Base-by-base conservation (phyloP, 2,329 filamentous ascomycete genomes). In the Trichoderma aggressivum region DNA sequence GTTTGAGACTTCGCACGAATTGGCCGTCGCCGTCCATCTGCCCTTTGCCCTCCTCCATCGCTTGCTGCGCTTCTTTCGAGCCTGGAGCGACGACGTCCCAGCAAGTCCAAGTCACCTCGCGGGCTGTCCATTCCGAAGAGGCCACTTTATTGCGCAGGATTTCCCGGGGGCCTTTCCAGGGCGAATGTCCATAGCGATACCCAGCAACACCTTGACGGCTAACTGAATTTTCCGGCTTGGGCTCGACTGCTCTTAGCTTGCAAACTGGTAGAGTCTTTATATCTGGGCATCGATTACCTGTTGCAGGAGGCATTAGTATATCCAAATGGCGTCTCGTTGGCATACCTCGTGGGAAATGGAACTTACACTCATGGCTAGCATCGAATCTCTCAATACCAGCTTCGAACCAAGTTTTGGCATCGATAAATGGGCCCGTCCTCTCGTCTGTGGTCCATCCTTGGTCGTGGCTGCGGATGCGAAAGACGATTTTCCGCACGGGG, bases 361-460 rank as follows among this genome's bases (percentile, higher is more conserved):
- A 53, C 71, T 56, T 50, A 70, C 71, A 66, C 2, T 14, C 18
- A 34, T 62, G 61, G 16, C 74, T 75, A 24, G 80, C 80, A 58
- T 86, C 85, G 53, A 88, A 86, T 4, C 84, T 83, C 78, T 91
- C 89, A 12, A 89, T 77, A 0, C 89, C 89, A 18, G 84, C 87
- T 70, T 90, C 89, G 71, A 90, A 90, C 89, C 89, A 91, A 0
- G 88, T 89, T 78, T 80, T 89, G 0, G 89, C 87, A 83, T 2
- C 82, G 82, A 2, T 75, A 76, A 60, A 79, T 72, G 53, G 24
- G 6, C 67, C 67, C 1, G 53, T 14, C n/a, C 7, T 11, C 14
- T 62, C 53, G 34, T 71, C 43, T 14, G 61, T 82, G 32, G 84
- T 83, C 84, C 84, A 89, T 3, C 89, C 89, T 74, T 91, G 89